Evolutionary conservation across 305 asterid species (phyloP), one percentile per base, ranked within the genome.

Genomic region (Fraxinus nigra): DNA sequence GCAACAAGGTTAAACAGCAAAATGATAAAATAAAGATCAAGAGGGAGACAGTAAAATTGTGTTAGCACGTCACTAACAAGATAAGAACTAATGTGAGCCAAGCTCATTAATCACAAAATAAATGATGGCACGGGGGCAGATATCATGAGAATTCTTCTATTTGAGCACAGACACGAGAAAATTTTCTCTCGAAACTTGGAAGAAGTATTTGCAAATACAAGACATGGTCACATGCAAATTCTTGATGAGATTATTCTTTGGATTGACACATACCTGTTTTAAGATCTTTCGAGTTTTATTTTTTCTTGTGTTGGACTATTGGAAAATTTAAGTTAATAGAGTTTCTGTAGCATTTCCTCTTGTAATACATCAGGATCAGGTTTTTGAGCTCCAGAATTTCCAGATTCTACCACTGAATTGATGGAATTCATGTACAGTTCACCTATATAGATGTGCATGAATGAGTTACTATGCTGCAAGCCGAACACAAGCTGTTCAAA

Each of bases 31-130:
- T 56, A 18, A 56, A 18, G 28, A 56, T 56, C 67, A 20, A 56
- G 18, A 65, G 73, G 2, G 73, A 24, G 73, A 63, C 3, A 0
- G 20, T 30, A 69, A 32, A 56, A 56, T 6, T 77, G 72, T 16
- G 72, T 61, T 74, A 65, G 3, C 20, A 51, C n/a, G 63, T 67
- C 46, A 38, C 65, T 20, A 67, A 72, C 40, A 32, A 20, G 75
- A 37, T 61, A 13, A 69, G 26, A 40, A 76, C n/a, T 30, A 72
- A 40, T 26, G 56, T 9, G 4, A 8, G 40, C 35, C 46, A 59
- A 59, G 82, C 74, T 80, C 80, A 78, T 72, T 78, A 61, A 72
- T 35, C 72, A 76, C 40, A 59, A n/a, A 28, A 51, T 28, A 54
- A 76, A 80, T 65, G 20, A 65, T 16, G 35, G 16, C 13, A 34